Evolutionary conservation across 805 yeast species (phyloP).

Genomic region (Isabelozyma heimii): DNA sequence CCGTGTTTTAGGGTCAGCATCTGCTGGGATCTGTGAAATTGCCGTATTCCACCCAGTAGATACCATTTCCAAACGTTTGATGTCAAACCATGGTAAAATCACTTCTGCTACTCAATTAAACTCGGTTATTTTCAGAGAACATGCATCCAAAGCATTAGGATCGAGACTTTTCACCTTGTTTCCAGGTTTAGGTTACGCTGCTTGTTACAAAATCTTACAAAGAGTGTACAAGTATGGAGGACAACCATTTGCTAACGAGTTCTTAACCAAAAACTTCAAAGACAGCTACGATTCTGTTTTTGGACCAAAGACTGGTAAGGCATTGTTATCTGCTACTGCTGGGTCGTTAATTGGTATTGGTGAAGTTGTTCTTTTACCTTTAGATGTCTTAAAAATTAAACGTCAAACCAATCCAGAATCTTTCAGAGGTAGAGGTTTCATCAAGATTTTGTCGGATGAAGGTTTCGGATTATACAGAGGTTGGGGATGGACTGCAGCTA

Average conservation of each 20-base stretch:
- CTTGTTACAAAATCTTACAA: conserved; percentile 92
- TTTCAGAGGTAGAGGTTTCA: conserved; percentile 96
- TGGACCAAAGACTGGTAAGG: conserved; percentile 95
- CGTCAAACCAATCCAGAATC: conserved; percentile 99
- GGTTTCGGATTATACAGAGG: conserved; percentile 94
- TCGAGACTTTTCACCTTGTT: conserved; percentile 78
- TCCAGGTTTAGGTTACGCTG: conserved; percentile 98
- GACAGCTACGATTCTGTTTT: conserved; percentile 68
- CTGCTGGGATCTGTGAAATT: conserved; percentile 96
- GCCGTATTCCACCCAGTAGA: conserved; percentile 98
- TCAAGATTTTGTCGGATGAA: conserved; percentile 82
- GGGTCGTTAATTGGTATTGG: conserved; percentile 98
- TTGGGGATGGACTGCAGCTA: conserved; percentile 99
- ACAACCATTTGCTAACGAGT: conserved; percentile 97
- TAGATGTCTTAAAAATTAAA: conserved; percentile 95
- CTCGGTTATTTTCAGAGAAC: conserved; percentile 80
- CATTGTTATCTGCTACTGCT: conserved; percentile 94
- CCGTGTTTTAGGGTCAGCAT: conserved; percentile 94
- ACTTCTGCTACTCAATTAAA: conserved; percentile 66
- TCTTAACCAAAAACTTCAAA: conserved; percentile 71
- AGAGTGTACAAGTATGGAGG: conserved; percentile 99
- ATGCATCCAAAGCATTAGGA: conserved; percentile 68
- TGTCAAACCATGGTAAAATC: conserved; percentile 76
- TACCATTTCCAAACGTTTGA: conserved; percentile 92
- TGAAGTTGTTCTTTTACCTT: conserved; percentile 91